These are phyloP conservation scores for Lignosus rhinocerotis DNA, from an alignment of 1,284 basidiomycete species.

Conservation along the genomic window DNA sequence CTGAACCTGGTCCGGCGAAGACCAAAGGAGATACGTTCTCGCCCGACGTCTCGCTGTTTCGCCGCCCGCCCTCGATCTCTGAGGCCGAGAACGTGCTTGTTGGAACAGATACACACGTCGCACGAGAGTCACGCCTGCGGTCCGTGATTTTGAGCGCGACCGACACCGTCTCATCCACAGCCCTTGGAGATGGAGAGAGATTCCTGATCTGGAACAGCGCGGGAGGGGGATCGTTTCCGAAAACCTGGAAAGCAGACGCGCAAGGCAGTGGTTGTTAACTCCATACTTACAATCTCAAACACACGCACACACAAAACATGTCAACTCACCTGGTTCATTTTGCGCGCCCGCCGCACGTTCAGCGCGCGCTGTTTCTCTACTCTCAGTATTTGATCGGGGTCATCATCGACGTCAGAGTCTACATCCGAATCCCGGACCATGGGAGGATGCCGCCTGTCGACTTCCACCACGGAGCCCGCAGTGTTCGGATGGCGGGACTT, in stretches of 20 bases:
- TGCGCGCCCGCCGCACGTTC: constrained; percentile 46
- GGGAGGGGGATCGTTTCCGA: constrained; percentile 46
- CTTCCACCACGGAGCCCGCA: not conserved
- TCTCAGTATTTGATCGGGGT: constrained; percentile 18
- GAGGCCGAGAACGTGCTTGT: constrained; percentile 20
- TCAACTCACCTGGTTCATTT: constrained; percentile 46
- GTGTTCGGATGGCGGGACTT: constrained; percentile 1
- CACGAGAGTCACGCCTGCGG: constrained; percentile 28
- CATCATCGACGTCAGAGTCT: constrained; percentile 16
- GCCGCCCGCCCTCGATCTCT: constrained; percentile 10
- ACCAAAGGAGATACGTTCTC: constrained; percentile 24
- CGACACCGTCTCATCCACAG: constrained; percentile 21
- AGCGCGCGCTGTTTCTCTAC: constrained; percentile 37
- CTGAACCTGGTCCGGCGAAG: constrained; percentile 13
- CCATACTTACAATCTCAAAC: not conserved
- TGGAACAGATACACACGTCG: constrained; percentile 33
- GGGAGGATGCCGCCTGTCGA: not conserved
- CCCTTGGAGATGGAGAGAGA: constrained; percentile 14
- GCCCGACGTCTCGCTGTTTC: constrained; percentile 21
- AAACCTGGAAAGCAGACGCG: constrained; percentile 36
- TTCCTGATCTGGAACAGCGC: constrained; percentile 37
- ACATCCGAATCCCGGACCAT: constrained; percentile 5
- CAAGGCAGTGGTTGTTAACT: not conserved
- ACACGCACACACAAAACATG: not conserved
- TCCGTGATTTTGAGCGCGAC: constrained; percentile 13